Evolutionary conservation across 352 stramenopile species (phyloP).

Genomic region (Thraustochytrium sp.): DNA sequence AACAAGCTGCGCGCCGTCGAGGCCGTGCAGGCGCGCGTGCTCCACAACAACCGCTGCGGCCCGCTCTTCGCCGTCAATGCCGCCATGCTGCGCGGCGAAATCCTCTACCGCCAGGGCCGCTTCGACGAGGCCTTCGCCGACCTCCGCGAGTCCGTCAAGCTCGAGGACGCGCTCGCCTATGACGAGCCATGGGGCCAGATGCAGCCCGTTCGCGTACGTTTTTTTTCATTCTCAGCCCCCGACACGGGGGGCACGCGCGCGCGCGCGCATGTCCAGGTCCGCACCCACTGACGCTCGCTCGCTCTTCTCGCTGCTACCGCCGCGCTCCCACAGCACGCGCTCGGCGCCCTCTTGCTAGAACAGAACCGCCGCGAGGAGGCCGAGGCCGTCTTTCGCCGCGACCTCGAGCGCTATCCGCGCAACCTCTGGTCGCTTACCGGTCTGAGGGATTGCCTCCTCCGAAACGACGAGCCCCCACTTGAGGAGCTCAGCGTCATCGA

Average conservation of each 20-base stretch:
- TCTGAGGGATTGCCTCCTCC: slow-evolving; percentile 54
- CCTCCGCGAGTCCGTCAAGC: slow-evolving; percentile 41
- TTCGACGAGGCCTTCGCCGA: slow-evolving; percentile 47
- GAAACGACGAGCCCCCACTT: neutral
- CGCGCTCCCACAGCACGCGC: slow-evolving; percentile 43
- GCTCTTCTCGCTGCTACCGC: too few relatives aligned
- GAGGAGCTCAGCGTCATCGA: neutral
- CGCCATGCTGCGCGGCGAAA: slow-evolving; percentile 48
- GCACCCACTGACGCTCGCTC: too few relatives aligned
- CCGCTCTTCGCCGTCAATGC: slow-evolving; percentile 44
- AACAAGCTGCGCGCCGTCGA: neutral
- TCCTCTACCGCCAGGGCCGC: slow-evolving; percentile 46
- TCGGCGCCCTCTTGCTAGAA: slow-evolving; percentile 45
- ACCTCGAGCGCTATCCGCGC: slow-evolving; percentile 53
- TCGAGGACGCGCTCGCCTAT: slow-evolving; percentile 47
- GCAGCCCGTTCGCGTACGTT: slow-evolving; percentile 32
- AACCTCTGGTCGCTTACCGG: slow-evolving; percentile 60
- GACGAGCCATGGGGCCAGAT: slow-evolving; percentile 51
- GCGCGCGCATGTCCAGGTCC: neutral
- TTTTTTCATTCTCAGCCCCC: neutral
- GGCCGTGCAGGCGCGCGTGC: neutral
- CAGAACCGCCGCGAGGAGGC: slow-evolving; percentile 59
- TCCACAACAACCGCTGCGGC: slow-evolving; percentile 48
- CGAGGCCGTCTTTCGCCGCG: slow-evolving; percentile 59
- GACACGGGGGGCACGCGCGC: neutral